Evolutionary conservation across 148 eudicot species (phyloP), one percentile per base, ranked within the genome.

Genomic region (Persicaria tinctoria): DNA sequence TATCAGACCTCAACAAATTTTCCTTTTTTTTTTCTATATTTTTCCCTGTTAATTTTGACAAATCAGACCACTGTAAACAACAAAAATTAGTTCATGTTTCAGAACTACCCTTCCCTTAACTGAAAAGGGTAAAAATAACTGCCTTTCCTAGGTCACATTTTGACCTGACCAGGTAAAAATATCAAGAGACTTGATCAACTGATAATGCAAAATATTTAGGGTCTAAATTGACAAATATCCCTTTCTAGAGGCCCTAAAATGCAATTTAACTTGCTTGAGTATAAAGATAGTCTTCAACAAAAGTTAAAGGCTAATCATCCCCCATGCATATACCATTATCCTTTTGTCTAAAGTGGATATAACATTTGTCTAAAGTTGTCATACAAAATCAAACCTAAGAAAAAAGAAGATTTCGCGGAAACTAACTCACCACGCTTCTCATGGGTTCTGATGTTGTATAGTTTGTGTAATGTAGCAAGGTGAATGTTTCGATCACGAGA

Each of bases 401-500:
- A 14, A 53, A 32, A 32, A 32, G 41, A 32, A 32, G 0, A 32
- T 32, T 32, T 32, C 41, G 41, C 41, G 41, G 2, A 32, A 32
- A 32, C 41, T 32, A 32, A 32, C 41, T 32, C 41, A 32, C 41
- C 41, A 2, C 68, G 8, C 17, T 60, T 10, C 23, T 7, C 3
- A 60, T 8, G 16, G 14, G 68, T n/a, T 23, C 69, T 63, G 12
- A 27, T 69, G 46, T 18, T 12, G 6, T 4, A 55, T 16, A 53
- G 44, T 44, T 14, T 45, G 14, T 45, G 5, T 13, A 0, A 20
- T 70, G 76, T 85, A 96, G 99, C 6, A 86, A 75, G 77, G 97
- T 90, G 47, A 89, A 92, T 70, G 87, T 48, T 4, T 92, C 99
- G 0, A 32, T 92, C 9, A 79, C 85, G 2, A 85, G 99, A 84